Conservation (phyloP, 2,329 filamentous ascomycete species). For the Diplodia sapinea region DNA sequence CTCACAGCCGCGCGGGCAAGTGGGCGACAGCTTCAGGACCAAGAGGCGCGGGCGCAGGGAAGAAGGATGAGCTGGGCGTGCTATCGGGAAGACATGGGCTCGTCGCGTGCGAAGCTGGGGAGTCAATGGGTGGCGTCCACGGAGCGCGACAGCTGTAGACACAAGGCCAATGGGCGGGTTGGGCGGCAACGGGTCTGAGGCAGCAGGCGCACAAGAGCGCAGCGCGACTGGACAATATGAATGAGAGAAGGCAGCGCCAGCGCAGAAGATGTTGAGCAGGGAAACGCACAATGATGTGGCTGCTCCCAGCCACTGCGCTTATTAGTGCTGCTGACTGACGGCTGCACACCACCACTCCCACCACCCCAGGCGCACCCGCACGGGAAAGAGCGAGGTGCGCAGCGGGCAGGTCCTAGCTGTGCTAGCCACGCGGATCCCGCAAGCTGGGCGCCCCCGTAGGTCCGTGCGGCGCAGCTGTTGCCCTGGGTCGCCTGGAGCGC, state of each 20-base stretch:
- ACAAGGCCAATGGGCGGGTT: slow-evolving; percentile 14
- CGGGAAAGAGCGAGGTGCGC: slow-evolving; percentile 16
- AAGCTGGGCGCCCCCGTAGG: background rate
- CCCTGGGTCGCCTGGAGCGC: slow-evolving; percentile 1
- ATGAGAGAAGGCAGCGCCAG: slow-evolving; percentile 3
- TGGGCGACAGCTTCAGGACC: background rate
- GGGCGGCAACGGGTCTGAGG: background rate
- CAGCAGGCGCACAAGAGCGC: background rate
- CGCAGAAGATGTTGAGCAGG: slow-evolving; percentile 6
- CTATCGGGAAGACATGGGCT: slow-evolving; percentile 21
- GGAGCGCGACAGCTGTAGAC: slow-evolving; percentile 18
- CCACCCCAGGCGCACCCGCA: slow-evolving; percentile 13
- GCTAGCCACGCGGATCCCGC: slow-evolving; percentile 21
- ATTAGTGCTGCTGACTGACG: slow-evolving; percentile 7
- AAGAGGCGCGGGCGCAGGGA: slow-evolving; percentile 13
- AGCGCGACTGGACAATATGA: slow-evolving; percentile 1
- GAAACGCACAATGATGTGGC: slow-evolving; percentile 21
- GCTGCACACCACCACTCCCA: slow-evolving; percentile 4
- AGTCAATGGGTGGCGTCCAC: slow-evolving; percentile 9
- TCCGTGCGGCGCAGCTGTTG: background rate
- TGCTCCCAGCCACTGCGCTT: slow-evolving; percentile 3
- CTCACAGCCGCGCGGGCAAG: background rate
- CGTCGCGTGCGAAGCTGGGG: slow-evolving; percentile 11
- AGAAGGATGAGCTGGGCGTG: background rate
- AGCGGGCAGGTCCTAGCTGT: background rate